Evolutionary conservation across 805 yeast genomes (phyloP).

Genomic region (Starmerella floricola): DNA sequence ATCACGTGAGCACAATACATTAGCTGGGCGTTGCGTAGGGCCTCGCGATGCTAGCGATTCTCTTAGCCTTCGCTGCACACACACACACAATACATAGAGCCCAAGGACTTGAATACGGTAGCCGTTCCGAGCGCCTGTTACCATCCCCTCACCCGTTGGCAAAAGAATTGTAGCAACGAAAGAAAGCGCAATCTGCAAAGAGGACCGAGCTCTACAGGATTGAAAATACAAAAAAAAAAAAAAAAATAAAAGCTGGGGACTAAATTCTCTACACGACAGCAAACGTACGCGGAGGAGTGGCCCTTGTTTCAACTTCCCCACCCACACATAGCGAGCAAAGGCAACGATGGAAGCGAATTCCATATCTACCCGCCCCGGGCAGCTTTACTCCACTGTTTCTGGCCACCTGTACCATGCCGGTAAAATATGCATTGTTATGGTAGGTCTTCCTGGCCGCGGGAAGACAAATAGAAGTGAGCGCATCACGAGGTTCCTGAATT

Average conservation of each 20-base stretch:
- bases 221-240: neutral
- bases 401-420: slow-evolving; percentile 96
- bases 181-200: neutral
- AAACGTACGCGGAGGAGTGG: no score
- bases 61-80: no score
- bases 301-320: no score
- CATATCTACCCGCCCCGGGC: slow-evolving; percentile 48
- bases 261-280: no score
- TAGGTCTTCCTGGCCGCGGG: slow-evolving; percentile 92
- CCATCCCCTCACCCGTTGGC: no score
- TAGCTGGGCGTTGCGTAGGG: no score
- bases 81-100: no score
- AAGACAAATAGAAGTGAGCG: slow-evolving; percentile 89
- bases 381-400: slow-evolving; percentile 68
- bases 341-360: neutral
- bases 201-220: neutral
- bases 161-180: neutral
- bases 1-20: no score
- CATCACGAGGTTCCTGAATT: slow-evolving; percentile 78
- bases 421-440: slow-evolving; percentile 72
- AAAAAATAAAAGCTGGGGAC: no score
- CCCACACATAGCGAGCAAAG: neutral
- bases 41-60: no score
- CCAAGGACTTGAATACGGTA: no score
- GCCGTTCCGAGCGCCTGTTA: no score